These are phyloP conservation scores for Cyclotella baltica DNA, from an alignment of 108 stramenopile genomes.

Conservation along the genomic window DNA sequence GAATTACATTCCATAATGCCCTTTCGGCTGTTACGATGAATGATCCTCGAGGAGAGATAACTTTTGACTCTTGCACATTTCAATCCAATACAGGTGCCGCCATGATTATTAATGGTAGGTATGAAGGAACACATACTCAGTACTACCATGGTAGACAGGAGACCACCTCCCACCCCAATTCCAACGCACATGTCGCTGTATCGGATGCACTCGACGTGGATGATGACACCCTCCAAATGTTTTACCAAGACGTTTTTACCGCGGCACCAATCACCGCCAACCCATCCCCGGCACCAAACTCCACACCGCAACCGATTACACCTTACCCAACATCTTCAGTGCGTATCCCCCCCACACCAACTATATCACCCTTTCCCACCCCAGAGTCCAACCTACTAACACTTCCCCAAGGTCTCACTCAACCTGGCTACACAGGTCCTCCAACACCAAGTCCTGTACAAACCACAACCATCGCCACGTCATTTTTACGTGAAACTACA, in stretches of 20 bases:
- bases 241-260: neutral
- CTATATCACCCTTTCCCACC: neutral
- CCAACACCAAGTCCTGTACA: neutral
- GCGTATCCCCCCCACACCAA: conserved; percentile 6
- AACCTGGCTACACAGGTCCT: neutral
- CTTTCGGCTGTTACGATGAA: conserved; percentile 35
- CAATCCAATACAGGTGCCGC: conserved; percentile 32
- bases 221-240: neutral
- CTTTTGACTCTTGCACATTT: conserved; percentile 35
- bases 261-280: conserved; percentile 1
- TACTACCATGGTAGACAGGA: neutral
- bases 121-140: conserved; percentile 5
- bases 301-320: conserved; percentile 4
- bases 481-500: neutral
- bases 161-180: too few relatives aligned
- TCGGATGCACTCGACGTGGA: too few relatives aligned
- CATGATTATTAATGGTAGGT: conserved; percentile 37
- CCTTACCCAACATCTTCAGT: neutral
- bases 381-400: neutral
- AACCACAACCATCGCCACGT: neutral
- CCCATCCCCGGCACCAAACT: conserved; percentile 7
- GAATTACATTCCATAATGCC: conserved; percentile 36
- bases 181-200: too few relatives aligned
- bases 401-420: too few relatives aligned
- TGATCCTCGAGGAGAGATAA: conserved; percentile 46